These are phyloP conservation scores for Penicillium diatomitis DNA, from an alignment of 495 filamentous ascomycete genomes.

Conservation along the genomic window DNA sequence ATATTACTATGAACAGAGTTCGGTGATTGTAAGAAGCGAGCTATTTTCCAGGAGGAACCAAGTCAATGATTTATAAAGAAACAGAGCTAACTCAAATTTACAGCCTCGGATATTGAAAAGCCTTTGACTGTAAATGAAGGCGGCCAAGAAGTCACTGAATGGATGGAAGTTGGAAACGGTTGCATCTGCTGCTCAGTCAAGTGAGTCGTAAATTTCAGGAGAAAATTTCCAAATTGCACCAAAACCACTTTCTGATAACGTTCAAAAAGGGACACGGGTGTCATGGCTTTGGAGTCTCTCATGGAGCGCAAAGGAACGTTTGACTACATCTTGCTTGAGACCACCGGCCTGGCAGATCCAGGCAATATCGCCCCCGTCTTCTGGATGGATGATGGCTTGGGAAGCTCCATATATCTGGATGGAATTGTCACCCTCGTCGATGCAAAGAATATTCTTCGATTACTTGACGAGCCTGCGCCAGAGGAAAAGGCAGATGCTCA, in stretches of 20 bases:
- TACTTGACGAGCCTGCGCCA: slow-evolving; percentile 63
- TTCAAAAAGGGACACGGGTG: slow-evolving; percentile 64
- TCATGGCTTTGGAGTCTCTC: slow-evolving; percentile 89
- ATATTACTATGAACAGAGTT: slow-evolving; percentile 55
- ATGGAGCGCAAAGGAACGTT: slow-evolving; percentile 91
- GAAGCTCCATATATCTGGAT: slow-evolving; percentile 89
- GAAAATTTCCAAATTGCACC: too few species aligned
- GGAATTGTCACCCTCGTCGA: slow-evolving; percentile 95
- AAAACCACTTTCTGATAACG: neutral
- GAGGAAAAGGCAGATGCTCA: slow-evolving; percentile 40
- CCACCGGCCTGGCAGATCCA: slow-evolving; percentile 89
- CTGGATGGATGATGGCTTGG: slow-evolving; percentile 93
- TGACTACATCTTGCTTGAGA: slow-evolving; percentile 97
- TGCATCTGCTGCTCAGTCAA: slow-evolving; percentile 99
- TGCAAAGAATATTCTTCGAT: slow-evolving; percentile 79
- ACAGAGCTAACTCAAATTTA: neutral
- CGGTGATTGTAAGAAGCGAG: slow-evolving; percentile 65
- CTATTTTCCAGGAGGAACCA: neutral
- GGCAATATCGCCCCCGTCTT: slow-evolving; percentile 94
- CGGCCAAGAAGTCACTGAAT: slow-evolving; percentile 81
- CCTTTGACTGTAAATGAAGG: slow-evolving; percentile 79
- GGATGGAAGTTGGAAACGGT: slow-evolving; percentile 92
- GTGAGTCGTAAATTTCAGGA: slow-evolving; percentile 30
- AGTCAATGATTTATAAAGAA: too few species aligned
- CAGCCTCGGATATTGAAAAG: slow-evolving; percentile 90